These are phyloP conservation scores for Daldinia vernicosa DNA, from an alignment of 495 filamentous ascomycete genomes.

Conservation along the genomic window DNA sequence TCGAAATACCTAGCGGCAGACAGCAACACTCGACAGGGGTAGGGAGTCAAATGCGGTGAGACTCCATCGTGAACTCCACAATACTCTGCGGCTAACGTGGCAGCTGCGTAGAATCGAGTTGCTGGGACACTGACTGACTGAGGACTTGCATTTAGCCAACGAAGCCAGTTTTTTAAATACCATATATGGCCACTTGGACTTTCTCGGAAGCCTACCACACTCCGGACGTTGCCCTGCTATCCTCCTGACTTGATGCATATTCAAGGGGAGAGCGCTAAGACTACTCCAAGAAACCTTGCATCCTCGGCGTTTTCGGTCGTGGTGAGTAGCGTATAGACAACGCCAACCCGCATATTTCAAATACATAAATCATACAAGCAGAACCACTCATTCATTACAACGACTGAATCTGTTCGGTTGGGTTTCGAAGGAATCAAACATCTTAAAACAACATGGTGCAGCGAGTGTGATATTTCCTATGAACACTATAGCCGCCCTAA, in stretches of 20 bases:
- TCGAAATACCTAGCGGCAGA: conserved; percentile 12
- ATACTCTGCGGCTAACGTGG: conserved; percentile 7
- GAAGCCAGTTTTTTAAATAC: background rate
- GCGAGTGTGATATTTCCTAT: conserved; percentile 28
- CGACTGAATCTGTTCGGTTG: background rate
- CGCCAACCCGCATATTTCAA: conserved; percentile 1
- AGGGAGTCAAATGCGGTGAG: background rate
- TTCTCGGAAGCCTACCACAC: background rate
- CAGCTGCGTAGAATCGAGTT: conserved; percentile 2
- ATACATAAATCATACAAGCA: background rate
- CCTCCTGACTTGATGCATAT: background rate
- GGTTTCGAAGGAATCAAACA: background rate
- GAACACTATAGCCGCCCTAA: conserved; percentile 19
- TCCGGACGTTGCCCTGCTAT: background rate
- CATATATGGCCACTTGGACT: background rate
- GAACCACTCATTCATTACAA: background rate
- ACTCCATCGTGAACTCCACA: conserved; percentile 5
- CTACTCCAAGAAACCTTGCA: conserved; percentile 4
- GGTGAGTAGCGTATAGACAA: background rate
- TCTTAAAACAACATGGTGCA: background rate
- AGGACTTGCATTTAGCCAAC: conserved; percentile 10
- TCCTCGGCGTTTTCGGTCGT: background rate
- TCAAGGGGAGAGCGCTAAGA: background rate
- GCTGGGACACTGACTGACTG: background rate
- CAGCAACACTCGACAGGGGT: background rate